Conservation (phyloP, 371 early-diverging fungal species). For the Apophysomyces trapeziformis region DNA sequence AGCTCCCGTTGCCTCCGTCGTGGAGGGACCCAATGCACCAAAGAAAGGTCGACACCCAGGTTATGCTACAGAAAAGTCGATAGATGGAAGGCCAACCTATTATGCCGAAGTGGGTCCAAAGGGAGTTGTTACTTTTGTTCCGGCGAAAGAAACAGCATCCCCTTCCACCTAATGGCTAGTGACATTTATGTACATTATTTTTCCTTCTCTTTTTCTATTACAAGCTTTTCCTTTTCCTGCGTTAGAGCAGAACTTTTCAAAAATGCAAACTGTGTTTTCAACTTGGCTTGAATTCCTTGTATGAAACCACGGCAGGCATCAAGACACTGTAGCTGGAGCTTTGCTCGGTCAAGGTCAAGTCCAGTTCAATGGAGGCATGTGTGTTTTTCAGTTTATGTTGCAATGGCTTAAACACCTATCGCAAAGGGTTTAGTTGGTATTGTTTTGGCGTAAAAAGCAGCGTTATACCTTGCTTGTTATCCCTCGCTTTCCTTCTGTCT, state of each 20-base stretch:
- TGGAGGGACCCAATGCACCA: background rate
- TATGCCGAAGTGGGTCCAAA: conserved; percentile 46
- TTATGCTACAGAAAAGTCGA: conserved; percentile 43
- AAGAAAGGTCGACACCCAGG: conserved; percentile 31
- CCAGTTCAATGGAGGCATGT: background rate
- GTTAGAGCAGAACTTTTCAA: background rate
- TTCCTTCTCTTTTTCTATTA: background rate
- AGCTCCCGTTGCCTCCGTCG: conserved; percentile 16
- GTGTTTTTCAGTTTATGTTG: background rate
- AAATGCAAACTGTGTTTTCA: background rate
- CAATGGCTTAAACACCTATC: background rate
- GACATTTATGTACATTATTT: background rate
- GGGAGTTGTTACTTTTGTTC: conserved; percentile 38
- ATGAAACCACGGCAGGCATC: background rate
- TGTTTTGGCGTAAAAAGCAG: background rate
- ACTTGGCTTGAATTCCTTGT: background rate
- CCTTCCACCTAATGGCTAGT: background rate
- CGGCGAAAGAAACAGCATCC: conserved; percentile 21
- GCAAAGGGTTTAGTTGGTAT: background rate
- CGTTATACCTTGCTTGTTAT: background rate
- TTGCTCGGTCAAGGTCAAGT: background rate
- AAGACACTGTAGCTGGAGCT: background rate
- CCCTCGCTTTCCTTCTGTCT: background rate
- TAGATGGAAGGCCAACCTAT: conserved; percentile 45
- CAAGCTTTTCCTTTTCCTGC: background rate